These are phyloP conservation scores for Fusarium tupiense DNA, from an alignment of 2,329 filamentous ascomycete genomes.

Conservation along the genomic window DNA sequence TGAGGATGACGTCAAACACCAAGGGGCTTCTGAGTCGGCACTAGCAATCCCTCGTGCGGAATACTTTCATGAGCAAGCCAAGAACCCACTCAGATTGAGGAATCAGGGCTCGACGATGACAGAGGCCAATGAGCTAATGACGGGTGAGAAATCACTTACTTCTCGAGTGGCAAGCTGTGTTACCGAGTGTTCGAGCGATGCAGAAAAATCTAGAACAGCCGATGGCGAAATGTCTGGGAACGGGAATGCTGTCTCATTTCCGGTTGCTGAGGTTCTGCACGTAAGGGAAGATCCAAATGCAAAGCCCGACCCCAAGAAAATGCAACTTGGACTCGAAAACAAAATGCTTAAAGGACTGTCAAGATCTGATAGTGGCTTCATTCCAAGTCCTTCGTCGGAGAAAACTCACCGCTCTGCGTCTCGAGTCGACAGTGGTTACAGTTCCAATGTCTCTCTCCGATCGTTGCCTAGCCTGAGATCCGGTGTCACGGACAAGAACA, in stretches of 20 bases:
- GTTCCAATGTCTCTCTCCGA: constrained; percentile 66
- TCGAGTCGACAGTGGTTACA: constrained; percentile 70
- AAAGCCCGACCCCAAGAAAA: constrained; percentile 46
- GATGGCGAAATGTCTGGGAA: constrained; percentile 32
- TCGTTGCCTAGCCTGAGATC: constrained; percentile 55
- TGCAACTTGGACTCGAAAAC: constrained; percentile 34
- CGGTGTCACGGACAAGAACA: constrained; percentile 31
- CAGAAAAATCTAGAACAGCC: constrained; percentile 26
- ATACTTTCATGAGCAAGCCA: constrained; percentile 20
- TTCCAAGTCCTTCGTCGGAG: constrained; percentile 57
- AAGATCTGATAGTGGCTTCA: constrained; percentile 60
- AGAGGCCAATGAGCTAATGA: background rate
- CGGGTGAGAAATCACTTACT: background rate
- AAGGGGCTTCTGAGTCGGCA: constrained; percentile 11
- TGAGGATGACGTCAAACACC: constrained; percentile 27
- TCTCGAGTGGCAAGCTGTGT: background rate
- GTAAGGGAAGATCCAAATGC: constrained; percentile 56
- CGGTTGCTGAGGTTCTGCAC: constrained; percentile 50
- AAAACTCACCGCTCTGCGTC: constrained; percentile 57
- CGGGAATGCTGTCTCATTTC: constrained; percentile 47
- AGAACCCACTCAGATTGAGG: constrained; percentile 1
- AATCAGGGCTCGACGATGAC: background rate
- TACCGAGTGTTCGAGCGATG: constrained; percentile 9
- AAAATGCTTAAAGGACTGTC: constrained; percentile 36
- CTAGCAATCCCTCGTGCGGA: background rate